Conservation (phyloP, 129 eudicot species). For the Chrysanthemum seticuspe region DNA sequence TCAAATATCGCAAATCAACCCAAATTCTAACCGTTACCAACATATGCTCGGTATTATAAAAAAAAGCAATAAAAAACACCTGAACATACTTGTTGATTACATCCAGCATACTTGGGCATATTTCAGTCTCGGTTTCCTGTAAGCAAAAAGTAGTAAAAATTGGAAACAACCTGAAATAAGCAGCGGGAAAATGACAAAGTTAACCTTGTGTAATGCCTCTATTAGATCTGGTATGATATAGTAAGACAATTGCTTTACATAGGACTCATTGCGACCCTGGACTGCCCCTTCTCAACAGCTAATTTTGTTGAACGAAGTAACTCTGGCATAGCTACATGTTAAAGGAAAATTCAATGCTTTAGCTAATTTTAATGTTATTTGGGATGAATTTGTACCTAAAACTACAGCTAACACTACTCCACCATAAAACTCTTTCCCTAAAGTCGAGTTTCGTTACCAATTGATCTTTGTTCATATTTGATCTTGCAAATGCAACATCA, state of each 20-base stretch:
- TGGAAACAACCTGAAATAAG: no score
- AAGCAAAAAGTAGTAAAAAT: slow-evolving; percentile 26
- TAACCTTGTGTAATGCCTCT: slow-evolving; percentile 92
- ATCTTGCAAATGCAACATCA: slow-evolving; percentile 41
- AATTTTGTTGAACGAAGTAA: slow-evolving; percentile 90
- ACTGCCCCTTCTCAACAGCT: slow-evolving; percentile 94
- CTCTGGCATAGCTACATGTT: slow-evolving; percentile 85
- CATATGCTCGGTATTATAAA: no score
- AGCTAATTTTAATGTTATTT: not conserved
- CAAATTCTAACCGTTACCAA: no score
- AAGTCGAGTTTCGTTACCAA: slow-evolving; percentile 68
- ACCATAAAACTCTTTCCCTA: slow-evolving; percentile 53
- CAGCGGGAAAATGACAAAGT: not conserved
- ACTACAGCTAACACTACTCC: slow-evolving; percentile 94
- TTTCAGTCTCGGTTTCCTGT: slow-evolving; percentile 98
- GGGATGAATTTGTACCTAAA: slow-evolving; percentile 51
- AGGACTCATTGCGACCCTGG: slow-evolving; percentile 91
- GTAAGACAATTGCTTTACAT: slow-evolving; percentile 85
- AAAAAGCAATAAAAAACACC: slow-evolving; percentile 34
- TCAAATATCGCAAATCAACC: not conserved
- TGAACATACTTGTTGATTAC: slow-evolving; percentile 81
- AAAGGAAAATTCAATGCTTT: slow-evolving; percentile 14
- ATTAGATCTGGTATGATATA: slow-evolving; percentile 83
- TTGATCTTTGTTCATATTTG: slow-evolving; percentile 76
- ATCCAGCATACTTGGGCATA: slow-evolving; percentile 84